Evolutionary conservation across 352 stramenopile species (phyloP), one percentile per base, ranked within the genome.

Genomic region (Blastocystis sp.): DNA sequence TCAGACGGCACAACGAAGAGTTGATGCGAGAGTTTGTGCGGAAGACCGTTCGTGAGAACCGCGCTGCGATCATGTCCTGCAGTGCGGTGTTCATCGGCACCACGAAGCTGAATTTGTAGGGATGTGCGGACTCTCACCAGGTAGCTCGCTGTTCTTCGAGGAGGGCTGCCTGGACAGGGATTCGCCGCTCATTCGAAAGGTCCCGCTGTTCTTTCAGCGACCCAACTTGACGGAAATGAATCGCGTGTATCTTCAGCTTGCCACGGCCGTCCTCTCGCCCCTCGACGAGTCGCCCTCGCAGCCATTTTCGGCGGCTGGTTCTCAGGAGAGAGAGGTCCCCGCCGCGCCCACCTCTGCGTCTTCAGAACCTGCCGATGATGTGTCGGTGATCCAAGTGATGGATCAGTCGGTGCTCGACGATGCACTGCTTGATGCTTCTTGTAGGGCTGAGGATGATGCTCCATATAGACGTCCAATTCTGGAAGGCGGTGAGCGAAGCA

Each of bases 1-100:
- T 96, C 68, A 92, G 94, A 63, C 92, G 94, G 59, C 95, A 96
- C 90, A 96, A 96, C 81, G 94, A 96, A 90, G 92, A 91, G 0
- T 92, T 93, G 43, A 91, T 96, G 45, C 95, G 95, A 73, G 93
- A 95, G 87, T 94, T 96, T 69, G 92, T 50, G 92, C 64, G 87
- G 95, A 5, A 79, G 91, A 30, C 90, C 89, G 39, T 91, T 79
- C 41, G 93, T 94, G n/a, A 62, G 94, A 16, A 94, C 95, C 75
- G 95, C 95, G 75, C 69, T 95, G 6, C 93, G 93, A 1, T 93
- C 92, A 94, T 94, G 78, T 93, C 91, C 6, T 94, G 95, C 26
- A 93, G 93, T 18, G 90, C 92, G 16, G 94, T 93, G 3, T 96
- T 96, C 90, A 95, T 96, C 50, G 91, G 88, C 0, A 92, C 92